Evolutionary conservation across 352 stramenopile genomes (phyloP), one percentile per base, ranked within the genome.

Genomic region (Pythium inflatum): DNA sequence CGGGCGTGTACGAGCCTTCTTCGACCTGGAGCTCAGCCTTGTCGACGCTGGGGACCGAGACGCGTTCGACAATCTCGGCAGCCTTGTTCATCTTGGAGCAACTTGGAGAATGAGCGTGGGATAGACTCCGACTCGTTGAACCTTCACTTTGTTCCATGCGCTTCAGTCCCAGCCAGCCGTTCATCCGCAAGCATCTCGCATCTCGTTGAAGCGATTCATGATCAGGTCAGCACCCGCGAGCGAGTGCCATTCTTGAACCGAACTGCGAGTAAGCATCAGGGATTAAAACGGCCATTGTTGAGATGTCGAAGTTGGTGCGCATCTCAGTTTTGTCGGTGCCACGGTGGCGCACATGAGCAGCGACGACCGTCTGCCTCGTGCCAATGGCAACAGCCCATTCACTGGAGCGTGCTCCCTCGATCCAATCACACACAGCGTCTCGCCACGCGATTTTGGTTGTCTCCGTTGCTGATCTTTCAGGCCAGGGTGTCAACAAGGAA

Each of bases 11-110:
- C 14, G 46, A 63, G 43, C 61, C 62, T 16, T 60, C 40, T 27
- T 63, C 68, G 48, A 66, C 62, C 41, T 70, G 49, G 48, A 75
- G 61, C 24, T 75, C 53, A 31, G 55, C 55, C 57, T 68, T 71
- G 41, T 27, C 48, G 12, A 68, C 28, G 24, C 69, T 75, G 1
- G 58, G 25, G 24, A 58, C 22, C 14, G 69, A 75, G 18, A 55
- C 40, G 30, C 69, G 69, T 30, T 75, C 69, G 18, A 75, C 50
- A 28, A 75, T 62, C 48, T 75, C 69, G 25, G 30, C 43, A 9
- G 62, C 43, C 40, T 75, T 75, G 62, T 70, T 72, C 65, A 72
- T 72, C 65, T 34, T 64, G 55, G 46, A 36, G 54, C 24, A 65
- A 63, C 53, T 67, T 69, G 67, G 56, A 65, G 50, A 71, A 49